Evolutionary conservation across 257 asterid species (phyloP).

Genomic region (Lithospermum erythrorhizon): DNA sequence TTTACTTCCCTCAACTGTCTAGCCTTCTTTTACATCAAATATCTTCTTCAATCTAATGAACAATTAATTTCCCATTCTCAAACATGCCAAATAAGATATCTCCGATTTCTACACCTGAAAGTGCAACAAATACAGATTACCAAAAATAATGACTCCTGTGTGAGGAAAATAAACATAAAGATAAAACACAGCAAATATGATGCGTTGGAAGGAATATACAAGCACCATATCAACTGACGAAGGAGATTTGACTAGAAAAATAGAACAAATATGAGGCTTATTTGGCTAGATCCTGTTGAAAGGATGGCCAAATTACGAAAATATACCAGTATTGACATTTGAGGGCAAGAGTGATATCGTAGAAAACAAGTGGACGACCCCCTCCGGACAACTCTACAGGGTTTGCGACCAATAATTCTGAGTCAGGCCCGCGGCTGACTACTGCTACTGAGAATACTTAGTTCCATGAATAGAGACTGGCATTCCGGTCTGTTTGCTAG

Average conservation of each 20-base stretch:
- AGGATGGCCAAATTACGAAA: not conserved
- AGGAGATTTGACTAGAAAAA: not conserved
- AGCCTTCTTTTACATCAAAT: no score
- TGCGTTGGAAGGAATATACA: no score
- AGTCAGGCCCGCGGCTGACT: slow-evolving; percentile 62
- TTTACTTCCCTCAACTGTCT: slow-evolving; percentile 58
- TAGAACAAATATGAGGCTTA: not conserved
- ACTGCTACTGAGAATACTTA: slow-evolving; percentile 22
- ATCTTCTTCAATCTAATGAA: slow-evolving; percentile 66
- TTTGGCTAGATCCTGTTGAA: not conserved
- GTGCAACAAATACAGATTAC: no score
- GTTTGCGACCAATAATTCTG: slow-evolving; percentile 55
- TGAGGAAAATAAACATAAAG: no score
- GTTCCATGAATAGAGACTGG: not conserved
- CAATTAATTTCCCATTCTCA: slow-evolving; percentile 85
- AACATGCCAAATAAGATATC: no score
- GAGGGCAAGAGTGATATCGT: slow-evolving; percentile 2
- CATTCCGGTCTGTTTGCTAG: slow-evolving; percentile 25
- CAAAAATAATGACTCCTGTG: no score
- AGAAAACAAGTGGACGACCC: slow-evolving; percentile 52
- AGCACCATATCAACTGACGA: no score
- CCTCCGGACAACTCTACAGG: slow-evolving; percentile 59
- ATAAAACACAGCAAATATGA: no score
- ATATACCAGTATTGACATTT: not conserved
- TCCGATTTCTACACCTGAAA: no score